Base-by-base conservation (phyloP, 139 green algal species). In the Picochlorum sp. region DNA sequence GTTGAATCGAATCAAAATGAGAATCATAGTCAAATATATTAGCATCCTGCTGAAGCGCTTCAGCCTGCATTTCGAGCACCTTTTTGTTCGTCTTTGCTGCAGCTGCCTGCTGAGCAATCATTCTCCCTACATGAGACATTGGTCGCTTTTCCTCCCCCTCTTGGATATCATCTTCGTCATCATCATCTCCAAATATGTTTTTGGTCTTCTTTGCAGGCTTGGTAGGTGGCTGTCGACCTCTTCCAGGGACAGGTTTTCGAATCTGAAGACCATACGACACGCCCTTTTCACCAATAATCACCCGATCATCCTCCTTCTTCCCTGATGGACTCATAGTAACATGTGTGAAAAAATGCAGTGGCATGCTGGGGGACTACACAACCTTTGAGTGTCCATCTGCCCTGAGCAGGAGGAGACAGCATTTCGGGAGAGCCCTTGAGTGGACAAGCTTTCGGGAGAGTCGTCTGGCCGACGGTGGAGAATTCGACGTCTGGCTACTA, bases 11-110 rank as follows among this genome's bases (percentile, higher is more conserved):
- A 41, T 98, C 92, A 58, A 92, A 97, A 15, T 88, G 81, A 24
- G 50, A 62, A 56, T 98, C 92, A 68, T 98, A 98, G 66, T 97
- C 90, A 59, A 98, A 98, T 1, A 89, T 82, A 2, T 73, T 83
- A 1, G 92, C 79, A 63, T 98, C 92, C 62, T 96, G 73, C 9
- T 77, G 78, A n/a, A 98, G 62, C 2, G 90, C 92, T 5, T 74
- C 76, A n/a, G 81, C 82, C 26, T 94, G 88, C 72, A 86, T 64
- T 16, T 86, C 64, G 21, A 86, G 1, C 23, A 81, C 75, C 67
- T 82, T 82, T 23, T 72, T 74, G 47, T 82, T 69, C 7, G 45
- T 46, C 34, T 75, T 69, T 56, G 92, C 92, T 28, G 78, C 74
- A 5, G 82, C 81, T 28, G 82, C 82, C 44, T 94, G 87, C 6